Percentiles rank a stretch among this genome's conserved stretches.
These are phyloP conservation scores for Diaporthe sp. DNA, from an alignment of 2,329 filamentous ascomycete species.

Conservation along the genomic window DNA sequence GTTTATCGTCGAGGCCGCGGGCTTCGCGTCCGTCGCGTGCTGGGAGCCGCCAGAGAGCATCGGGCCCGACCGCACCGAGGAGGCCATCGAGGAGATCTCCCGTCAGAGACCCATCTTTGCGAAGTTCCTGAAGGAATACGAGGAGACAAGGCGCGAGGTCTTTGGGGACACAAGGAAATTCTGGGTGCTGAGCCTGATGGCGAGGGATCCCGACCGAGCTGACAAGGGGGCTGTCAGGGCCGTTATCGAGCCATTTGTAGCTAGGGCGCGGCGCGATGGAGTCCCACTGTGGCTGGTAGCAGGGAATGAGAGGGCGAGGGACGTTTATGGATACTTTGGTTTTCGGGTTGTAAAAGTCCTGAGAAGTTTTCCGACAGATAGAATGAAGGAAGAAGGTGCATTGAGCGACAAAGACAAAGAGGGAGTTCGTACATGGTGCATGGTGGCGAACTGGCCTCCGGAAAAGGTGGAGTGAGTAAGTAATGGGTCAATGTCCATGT, in stretches of 20 bases:
- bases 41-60: conserved; percentile 26
- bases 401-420: not conserved
- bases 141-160: not conserved
- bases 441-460: conserved; percentile 29
- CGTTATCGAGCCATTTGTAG: conserved; percentile 13
- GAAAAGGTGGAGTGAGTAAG: not conserved
- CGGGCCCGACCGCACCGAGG: not conserved
- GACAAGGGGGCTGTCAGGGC: conserved; percentile 32
- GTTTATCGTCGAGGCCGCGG: conserved; percentile 27
- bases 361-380: not conserved
- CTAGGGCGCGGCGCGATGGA: not conserved
- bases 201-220: conserved; percentile 22
- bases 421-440: conserved; percentile 20
- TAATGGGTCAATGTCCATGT: not conserved
- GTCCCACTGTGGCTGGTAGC: conserved; percentile 24
- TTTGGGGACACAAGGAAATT: not conserved
- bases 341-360: conserved; percentile 27
- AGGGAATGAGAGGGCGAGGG: conserved; percentile 14
- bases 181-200: conserved; percentile 23
- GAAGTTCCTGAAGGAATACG: not conserved
- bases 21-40: conserved; percentile 25
- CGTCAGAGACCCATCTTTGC: not conserved
- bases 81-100: not conserved
- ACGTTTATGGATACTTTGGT: conserved; percentile 29
- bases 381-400: not conserved